Evolutionary conservation across 2,329 filamentous ascomycete species (phyloP).

Genomic region (Aspergillus udagawae): DNA sequence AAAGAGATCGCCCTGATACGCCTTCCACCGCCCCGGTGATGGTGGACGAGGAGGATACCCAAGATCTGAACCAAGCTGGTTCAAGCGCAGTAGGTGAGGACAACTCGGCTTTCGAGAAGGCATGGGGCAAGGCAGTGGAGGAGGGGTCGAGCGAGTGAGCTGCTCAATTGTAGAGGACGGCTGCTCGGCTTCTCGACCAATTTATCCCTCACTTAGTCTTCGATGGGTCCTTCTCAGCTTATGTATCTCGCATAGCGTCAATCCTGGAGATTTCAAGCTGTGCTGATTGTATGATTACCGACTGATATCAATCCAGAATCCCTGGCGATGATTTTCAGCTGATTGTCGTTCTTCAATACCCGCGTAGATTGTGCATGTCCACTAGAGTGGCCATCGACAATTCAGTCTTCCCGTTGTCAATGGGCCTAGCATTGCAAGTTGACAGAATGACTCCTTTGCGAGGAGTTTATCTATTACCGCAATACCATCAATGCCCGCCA

Average conservation of each 20-base stretch:
- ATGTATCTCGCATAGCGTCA: background rate
- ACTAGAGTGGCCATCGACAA: background rate
- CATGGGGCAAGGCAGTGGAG: slow-evolving; percentile 37
- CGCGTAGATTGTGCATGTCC: background rate
- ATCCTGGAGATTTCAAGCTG: background rate
- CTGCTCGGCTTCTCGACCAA: background rate
- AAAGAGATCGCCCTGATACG: slow-evolving; percentile 7
- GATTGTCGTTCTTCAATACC: background rate
- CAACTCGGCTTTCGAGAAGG: slow-evolving; percentile 31
- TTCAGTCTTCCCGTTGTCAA: background rate
- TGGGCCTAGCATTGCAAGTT: background rate
- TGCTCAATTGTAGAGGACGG: background rate
- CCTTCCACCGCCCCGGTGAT: slow-evolving; percentile 19
- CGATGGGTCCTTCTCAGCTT: background rate
- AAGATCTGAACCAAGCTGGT: slow-evolving; percentile 1
- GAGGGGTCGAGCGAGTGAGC: slow-evolving; percentile 12
- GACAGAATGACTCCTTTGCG: background rate
- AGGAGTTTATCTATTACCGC: too few species aligned
- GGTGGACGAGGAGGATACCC: slow-evolving; percentile 15
- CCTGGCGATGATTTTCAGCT: background rate
- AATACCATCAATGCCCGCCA: background rate
- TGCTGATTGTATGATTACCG: background rate
- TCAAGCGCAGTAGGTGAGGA: slow-evolving; percentile 5
- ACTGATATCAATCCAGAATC: background rate
- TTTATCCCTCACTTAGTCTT: background rate